Percentiles rank a stretch among this genome's conserved stretches.
phyloP scores from a whole-genome alignment of 2,329 filamentous ascomycete genomes.

The Setomelanomma holmii region DNA sequence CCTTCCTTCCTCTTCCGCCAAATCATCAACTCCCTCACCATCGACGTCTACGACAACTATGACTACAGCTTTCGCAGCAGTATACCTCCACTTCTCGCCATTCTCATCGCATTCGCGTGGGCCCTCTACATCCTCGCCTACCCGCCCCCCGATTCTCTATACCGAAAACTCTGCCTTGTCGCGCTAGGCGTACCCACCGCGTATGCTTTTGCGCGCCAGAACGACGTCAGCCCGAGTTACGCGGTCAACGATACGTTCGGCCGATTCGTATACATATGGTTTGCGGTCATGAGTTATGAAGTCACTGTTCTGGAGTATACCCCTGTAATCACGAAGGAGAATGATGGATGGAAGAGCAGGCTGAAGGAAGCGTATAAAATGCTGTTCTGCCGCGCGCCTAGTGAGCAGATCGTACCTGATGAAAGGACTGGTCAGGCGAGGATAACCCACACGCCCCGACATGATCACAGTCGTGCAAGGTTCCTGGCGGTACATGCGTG shows the following conservation, averaged over 20 bases:
- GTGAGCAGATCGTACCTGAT: neutral
- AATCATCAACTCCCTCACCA: neutral
- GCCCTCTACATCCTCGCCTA: slow-evolving; percentile 23
- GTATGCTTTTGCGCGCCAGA: slow-evolving; percentile 17
- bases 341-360: slow-evolving; percentile 2
- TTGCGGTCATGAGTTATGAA: slow-evolving; percentile 21
- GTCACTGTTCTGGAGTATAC: slow-evolving; percentile 13
- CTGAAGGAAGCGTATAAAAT: slow-evolving; percentile 16
- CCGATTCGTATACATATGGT: slow-evolving; percentile 28
- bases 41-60: neutral
- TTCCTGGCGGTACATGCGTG: neutral
- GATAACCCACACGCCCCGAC: neutral
- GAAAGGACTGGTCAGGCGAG: neutral
- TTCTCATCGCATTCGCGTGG: slow-evolving; percentile 3
- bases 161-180: slow-evolving; percentile 15
- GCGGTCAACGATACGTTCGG: slow-evolving; percentile 19
- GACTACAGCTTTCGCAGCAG: neutral
- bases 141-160: slow-evolving; percentile 14
- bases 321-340: slow-evolving; percentile 5
- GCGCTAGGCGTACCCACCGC: slow-evolving; percentile 13
- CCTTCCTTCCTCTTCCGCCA: neutral
- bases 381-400: slow-evolving; percentile 12
- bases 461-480: neutral
- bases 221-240: neutral
- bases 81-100: neutral